Conservation (phyloP, 2,329 filamentous ascomycete species). For the Penicillium sp. region DNA sequence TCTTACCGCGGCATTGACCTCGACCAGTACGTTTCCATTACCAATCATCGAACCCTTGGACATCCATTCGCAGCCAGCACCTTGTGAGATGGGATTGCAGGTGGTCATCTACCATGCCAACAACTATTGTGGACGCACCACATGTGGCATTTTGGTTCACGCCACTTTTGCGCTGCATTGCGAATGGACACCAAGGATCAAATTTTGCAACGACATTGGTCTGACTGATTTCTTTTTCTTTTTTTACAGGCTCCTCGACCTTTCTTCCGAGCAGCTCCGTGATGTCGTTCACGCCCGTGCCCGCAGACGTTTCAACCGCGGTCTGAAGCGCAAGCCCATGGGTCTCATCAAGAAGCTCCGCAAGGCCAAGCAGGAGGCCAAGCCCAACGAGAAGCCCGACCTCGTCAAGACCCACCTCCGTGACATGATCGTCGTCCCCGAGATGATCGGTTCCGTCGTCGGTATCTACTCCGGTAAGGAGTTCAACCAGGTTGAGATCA, state of each 20-base stretch:
- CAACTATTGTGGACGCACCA: not conserved
- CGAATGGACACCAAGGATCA: not conserved
- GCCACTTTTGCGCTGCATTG: constrained; percentile 5
- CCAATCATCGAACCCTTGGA: constrained; percentile 8
- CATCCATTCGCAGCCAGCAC: constrained; percentile 10
- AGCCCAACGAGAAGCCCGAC: constrained; percentile 99
- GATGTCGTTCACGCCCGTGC: constrained; percentile 99
- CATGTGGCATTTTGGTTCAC: constrained; percentile 1
- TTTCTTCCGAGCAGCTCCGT: constrained; percentile 96
- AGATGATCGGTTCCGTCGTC: constrained; percentile 99
- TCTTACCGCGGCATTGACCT: constrained; percentile 99
- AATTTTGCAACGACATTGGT: constrained; percentile 11
- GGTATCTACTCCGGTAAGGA: constrained; percentile 99
- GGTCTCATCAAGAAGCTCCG: constrained; percentile 99
- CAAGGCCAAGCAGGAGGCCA: constrained; percentile 98
- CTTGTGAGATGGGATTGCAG: constrained; percentile 8
- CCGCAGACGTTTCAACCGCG: constrained; percentile 98
- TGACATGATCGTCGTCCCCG: constrained; percentile 99
- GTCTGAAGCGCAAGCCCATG: constrained; percentile 99
- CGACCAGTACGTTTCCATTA: constrained; percentile 76
- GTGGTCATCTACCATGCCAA: not conserved
- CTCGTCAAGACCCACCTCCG: constrained; percentile 99
- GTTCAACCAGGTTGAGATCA: constrained; percentile 99
- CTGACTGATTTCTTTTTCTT: constrained; percentile 32
- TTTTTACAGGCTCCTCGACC: constrained; percentile 82